Percentiles rank a stretch among this genome's conserved stretches.
Evolutionary conservation across 2,329 filamentous ascomycete genomes (phyloP).

Genomic region (Cordyceps farinosa): DNA sequence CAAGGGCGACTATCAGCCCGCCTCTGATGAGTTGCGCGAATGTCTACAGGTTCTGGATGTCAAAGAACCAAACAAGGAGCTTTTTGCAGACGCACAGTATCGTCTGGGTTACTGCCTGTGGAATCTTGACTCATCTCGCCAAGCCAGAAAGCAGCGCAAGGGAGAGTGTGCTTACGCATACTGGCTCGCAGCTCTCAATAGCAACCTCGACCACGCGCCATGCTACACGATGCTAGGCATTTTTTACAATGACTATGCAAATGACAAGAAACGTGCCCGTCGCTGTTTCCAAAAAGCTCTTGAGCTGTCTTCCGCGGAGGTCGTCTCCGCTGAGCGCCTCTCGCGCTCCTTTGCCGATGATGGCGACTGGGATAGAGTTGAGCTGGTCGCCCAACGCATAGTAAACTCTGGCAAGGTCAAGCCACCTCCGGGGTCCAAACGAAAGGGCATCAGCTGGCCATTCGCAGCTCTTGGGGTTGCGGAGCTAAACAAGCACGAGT

Average conservation of each 20-base stretch:
- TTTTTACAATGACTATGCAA: constrained; percentile 88
- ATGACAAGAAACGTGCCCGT: constrained; percentile 80
- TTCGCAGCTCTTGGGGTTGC: constrained; percentile 91
- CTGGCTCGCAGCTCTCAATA: constrained; percentile 80
- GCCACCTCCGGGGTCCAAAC: constrained; percentile 87
- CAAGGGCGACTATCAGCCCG: constrained; percentile 68
- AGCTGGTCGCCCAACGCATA: constrained; percentile 84
- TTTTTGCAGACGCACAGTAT: constrained; percentile 84
- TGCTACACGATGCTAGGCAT: constrained; percentile 87
- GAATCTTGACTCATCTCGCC: constrained; percentile 71
- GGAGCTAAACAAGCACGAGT: constrained; percentile 91
- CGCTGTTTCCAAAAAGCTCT: constrained; percentile 96
- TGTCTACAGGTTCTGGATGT: constrained; percentile 64
- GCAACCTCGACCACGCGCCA: constrained; percentile 81
- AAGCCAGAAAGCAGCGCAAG: constrained; percentile 73
- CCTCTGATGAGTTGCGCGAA: constrained; percentile 65
- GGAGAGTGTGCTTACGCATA: constrained; percentile 69
- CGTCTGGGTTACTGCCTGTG: constrained; percentile 83
- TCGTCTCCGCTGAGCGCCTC: constrained; percentile 81
- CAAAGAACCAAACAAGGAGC: constrained; percentile 58
- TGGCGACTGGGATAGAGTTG: constrained; percentile 94
- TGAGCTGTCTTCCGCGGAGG: constrained; percentile 82
- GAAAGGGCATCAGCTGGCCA: constrained; percentile 92
- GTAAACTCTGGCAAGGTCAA: constrained; percentile 93
- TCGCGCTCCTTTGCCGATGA: constrained; percentile 83